phyloP scores from a whole-genome alignment of 257 asterid genomes.

The Gentiana dahurica region DNA sequence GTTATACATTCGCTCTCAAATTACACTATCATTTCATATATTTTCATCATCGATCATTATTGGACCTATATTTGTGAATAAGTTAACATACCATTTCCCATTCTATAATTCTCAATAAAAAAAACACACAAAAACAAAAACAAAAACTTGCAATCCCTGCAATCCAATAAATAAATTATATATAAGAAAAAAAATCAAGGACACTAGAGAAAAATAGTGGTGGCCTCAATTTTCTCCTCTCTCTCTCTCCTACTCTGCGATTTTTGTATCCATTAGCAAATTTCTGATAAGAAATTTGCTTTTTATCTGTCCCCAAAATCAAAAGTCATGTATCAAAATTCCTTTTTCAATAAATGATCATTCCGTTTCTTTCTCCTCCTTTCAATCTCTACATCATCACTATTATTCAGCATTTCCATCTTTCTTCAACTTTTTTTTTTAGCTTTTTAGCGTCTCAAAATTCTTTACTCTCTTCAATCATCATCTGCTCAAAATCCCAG shows the following conservation, averaged over 20 bases:
- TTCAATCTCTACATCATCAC: conserved; percentile 8
- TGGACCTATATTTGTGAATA: too few species aligned
- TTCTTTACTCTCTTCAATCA: conserved; percentile 9
- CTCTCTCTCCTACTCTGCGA: conserved; percentile 23
- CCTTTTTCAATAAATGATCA: conserved; percentile 14
- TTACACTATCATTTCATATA: too few species aligned
- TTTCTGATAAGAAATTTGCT: background rate
- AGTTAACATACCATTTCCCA: too few species aligned
- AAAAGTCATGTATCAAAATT: conserved; percentile 2
- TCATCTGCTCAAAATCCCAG: conserved; percentile 7
- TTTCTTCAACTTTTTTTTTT: conserved; percentile 3
- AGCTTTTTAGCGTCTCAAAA: background rate
- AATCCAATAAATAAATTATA: too few species aligned
- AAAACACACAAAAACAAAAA: too few species aligned
- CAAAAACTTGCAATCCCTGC: too few species aligned
- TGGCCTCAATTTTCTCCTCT: conserved; percentile 4
- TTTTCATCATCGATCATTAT: too few species aligned
- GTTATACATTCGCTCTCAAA: too few species aligned
- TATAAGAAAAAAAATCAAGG: too few species aligned
- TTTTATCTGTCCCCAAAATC: conserved; percentile 8
- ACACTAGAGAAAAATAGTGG: too few species aligned
- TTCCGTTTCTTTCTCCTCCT: conserved; percentile 21
- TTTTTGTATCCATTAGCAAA: conserved; percentile 18
- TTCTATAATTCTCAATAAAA: too few species aligned
- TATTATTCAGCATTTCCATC: background rate